Conservation (phyloP, 1,139 yeast species). For the Taiozyma sp. region DNA sequence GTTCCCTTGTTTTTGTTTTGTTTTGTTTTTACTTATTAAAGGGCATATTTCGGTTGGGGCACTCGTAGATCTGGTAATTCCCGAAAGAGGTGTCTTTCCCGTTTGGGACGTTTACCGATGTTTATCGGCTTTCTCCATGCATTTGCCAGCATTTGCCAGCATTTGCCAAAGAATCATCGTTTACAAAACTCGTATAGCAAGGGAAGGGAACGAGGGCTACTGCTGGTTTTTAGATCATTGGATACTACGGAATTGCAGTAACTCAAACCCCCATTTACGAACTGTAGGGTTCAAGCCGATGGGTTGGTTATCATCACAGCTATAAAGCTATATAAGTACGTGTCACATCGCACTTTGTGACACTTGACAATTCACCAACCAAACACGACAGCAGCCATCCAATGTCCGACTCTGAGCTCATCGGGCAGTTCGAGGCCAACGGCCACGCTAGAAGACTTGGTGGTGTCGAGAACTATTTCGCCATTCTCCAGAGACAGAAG, state of each 20-base stretch:
- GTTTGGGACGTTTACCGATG: not conserved
- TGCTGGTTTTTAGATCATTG: too few relatives aligned
- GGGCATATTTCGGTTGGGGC: not conserved
- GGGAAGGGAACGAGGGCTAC: not conserved
- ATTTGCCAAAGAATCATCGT: not conserved
- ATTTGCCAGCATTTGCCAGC: not conserved
- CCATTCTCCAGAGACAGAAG: constrained; percentile 13
- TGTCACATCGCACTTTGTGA: not conserved
- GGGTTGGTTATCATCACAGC: not conserved
- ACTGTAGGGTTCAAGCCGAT: not conserved
- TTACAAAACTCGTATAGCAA: not conserved
- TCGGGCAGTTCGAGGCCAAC: not conserved
- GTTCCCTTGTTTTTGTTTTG: not conserved
- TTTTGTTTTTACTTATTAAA: not conserved
- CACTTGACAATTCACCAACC: not conserved
- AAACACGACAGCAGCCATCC: not conserved
- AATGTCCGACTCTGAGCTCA: not conserved
- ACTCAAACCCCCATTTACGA: not conserved
- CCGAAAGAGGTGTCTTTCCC: not conserved
- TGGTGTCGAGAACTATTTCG: constrained; percentile 20
- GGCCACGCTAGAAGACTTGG: constrained; percentile 23
- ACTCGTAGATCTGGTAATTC: not conserved
- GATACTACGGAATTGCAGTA: too few relatives aligned
- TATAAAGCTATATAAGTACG: not conserved
- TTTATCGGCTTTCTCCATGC: not conserved